These are phyloP conservation scores for Medicago lupulina DNA, from an alignment of 306 rosid species.

Conservation along the genomic window DNA sequence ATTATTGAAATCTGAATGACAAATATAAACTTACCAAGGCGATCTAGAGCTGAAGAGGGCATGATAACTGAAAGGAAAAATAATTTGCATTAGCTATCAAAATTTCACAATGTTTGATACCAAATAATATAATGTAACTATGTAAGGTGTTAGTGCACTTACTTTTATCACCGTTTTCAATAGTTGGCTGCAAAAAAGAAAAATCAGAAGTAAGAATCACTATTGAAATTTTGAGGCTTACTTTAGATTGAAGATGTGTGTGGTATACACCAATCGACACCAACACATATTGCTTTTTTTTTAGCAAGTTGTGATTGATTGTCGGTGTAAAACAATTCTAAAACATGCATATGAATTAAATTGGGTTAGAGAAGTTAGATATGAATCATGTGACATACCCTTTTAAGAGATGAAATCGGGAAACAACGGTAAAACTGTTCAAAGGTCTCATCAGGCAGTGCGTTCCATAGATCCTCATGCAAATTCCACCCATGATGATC, in stretches of 20 bases:
- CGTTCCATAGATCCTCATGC: not conserved
- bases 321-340: no score
- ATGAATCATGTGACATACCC: constrained; percentile 35
- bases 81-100: constrained; percentile 2
- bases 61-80: constrained; percentile 58
- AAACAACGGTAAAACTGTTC: constrained; percentile 50
- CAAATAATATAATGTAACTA: constrained; percentile 1
- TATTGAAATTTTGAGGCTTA: no score
- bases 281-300: no score
- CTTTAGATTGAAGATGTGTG: no score
- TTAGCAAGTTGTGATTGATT: no score
- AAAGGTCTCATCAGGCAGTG: not conserved
- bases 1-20: not conserved
- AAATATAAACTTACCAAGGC: constrained; percentile 49
- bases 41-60: constrained; percentile 62
- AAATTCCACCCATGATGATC: not conserved
- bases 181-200: constrained; percentile 47
- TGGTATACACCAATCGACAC: no score
- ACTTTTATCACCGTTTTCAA: constrained; percentile 65
- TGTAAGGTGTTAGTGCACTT: constrained; percentile 11
- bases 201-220: constrained; percentile 4
- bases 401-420: constrained; percentile 45
- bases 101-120: constrained; percentile 4
- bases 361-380: no score
- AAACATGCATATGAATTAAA: no score